Evolutionary conservation across 192 early-diverging fungal genomes (phyloP).

Genomic region (Dissophora globulifera): DNA sequence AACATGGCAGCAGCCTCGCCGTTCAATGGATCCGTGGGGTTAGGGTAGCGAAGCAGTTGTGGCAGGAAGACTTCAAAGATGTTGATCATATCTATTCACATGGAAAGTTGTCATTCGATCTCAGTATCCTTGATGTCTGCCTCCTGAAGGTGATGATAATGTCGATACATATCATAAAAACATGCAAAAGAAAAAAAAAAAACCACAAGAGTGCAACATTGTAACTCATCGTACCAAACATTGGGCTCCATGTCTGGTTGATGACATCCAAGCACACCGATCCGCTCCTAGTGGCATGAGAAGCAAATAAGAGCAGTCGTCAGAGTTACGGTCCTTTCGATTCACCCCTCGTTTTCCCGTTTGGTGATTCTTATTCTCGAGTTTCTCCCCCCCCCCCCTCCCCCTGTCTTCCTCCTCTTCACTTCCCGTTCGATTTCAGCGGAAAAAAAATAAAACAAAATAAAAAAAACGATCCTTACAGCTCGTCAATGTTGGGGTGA

Average conservation of each 20-base stretch:
- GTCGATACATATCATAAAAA: slow-evolving; percentile 4
- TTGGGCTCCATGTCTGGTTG: slow-evolving; percentile 99
- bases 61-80: slow-evolving; percentile 99
- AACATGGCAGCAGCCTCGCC: slow-evolving; percentile 98
- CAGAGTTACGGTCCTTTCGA: too few species aligned
- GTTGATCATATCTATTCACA: slow-evolving; percentile 99
- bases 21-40: slow-evolving; percentile 99
- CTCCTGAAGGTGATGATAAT: too few species aligned
- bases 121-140: too few species aligned
- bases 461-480: slow-evolving; percentile 57
- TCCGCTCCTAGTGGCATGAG: slow-evolving; percentile 94
- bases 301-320: too few species aligned
- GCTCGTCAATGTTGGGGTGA: slow-evolving; percentile 99
- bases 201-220: too few species aligned
- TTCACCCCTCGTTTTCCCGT: too few species aligned
- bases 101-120: too few species aligned
- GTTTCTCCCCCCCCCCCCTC: neutral
- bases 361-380: too few species aligned
- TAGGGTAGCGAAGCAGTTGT: slow-evolving; percentile 97
- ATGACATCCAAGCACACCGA: slow-evolving; percentile 99
- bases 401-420: neutral
- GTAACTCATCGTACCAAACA: slow-evolving; percentile 81
- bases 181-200: neutral
- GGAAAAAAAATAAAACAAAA: neutral
- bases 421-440: too few species aligned